Evolutionary conservation across 1,284 basidiomycete species (phyloP), one percentile per base, ranked within the genome.

Genomic region (Heliocybe sulcata): DNA sequence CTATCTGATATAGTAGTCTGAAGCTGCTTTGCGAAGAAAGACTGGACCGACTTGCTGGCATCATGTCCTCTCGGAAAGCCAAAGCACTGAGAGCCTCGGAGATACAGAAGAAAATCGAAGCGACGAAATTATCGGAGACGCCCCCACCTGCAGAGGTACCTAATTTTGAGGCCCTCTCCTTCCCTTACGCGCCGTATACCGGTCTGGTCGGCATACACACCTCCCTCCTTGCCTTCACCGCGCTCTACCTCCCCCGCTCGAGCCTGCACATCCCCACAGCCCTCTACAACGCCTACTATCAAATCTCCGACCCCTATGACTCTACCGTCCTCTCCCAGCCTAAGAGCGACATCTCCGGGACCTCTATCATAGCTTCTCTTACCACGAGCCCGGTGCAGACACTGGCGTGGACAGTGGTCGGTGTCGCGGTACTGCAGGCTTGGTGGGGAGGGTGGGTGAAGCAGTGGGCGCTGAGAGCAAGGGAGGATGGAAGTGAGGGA

Each of bases 371-470:
- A 20, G 80, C 81, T 23, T 72, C 81, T 1, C 67, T 94, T 57
- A 92, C 92, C 1, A 65, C 74, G 14, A 79, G 77, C 61, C 87
- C 90, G 1, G 65, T 72, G 1, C 68, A 72, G 22, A 91, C 90
- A 0, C 68, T 89, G 45, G 62, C 72, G 4, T 90, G 83, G 74
- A 72, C 86, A 47, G 80, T 78, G 52, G 64, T 68, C 0, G 91
- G 90, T 1, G 73, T 78, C 0, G 61, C 69, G 2, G 56, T 90
- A 2, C 67, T 90, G 45, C 81, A 89, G 63, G 69, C 70, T 8
- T 92, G 88, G 85, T 92, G 89, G 87, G 85, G 80, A 1, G 77
- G 77, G 4, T 87, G 82, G 75, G 63, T 90, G 58, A 70, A 78
- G 53, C 57, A 67, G 26, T 89, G 84, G 84, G 54, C 59, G 20